phyloP scores from a whole-genome alignment of 768 basidiomycete genomes.

The Termitomyces sp. region DNA sequence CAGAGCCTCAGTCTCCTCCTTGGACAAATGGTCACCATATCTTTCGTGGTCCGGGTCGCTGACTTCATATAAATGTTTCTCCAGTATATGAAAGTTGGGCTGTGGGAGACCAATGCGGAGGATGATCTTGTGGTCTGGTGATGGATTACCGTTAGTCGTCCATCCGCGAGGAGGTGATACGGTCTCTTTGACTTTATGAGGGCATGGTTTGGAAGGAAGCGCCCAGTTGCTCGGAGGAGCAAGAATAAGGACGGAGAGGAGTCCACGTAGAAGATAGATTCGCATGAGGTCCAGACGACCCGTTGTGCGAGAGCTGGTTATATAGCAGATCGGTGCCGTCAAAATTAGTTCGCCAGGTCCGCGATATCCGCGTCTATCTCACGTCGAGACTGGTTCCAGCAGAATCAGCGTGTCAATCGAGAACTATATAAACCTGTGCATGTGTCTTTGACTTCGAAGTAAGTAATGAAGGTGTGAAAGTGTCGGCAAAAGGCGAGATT shows the following conservation, averaged over 20 bases:
- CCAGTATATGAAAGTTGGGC: slow-evolving; percentile 42
- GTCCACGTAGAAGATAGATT: slow-evolving; percentile 2
- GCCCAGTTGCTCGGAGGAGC: slow-evolving; percentile 6
- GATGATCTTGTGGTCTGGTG: slow-evolving; percentile 38
- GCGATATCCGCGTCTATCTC: neutral
- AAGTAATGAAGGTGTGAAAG: neutral
- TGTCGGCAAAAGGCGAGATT: neutral
- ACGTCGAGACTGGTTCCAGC: neutral
- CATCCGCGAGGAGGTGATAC: slow-evolving; percentile 40
- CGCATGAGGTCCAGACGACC: slow-evolving; percentile 4
- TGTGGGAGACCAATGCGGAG: slow-evolving; percentile 58
- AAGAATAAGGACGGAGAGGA: slow-evolving; percentile 5
- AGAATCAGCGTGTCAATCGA: neutral
- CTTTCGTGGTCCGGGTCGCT: slow-evolving; percentile 50
- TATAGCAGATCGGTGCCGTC: neutral
- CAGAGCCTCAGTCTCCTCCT: slow-evolving; percentile 58
- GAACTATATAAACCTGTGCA: neutral
- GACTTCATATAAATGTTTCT: slow-evolving; percentile 50
- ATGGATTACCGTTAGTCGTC: slow-evolving; percentile 35
- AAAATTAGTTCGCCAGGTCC: neutral
- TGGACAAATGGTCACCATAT: slow-evolving; percentile 55
- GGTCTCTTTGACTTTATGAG: slow-evolving; percentile 17
- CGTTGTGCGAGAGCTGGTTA: neutral
- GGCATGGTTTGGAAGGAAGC: neutral
- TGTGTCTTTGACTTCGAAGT: neutral